These are phyloP conservation scores for Biscogniauxia sp. DNA, from an alignment of 2,329 filamentous ascomycete genomes.

Conservation along the genomic window DNA sequence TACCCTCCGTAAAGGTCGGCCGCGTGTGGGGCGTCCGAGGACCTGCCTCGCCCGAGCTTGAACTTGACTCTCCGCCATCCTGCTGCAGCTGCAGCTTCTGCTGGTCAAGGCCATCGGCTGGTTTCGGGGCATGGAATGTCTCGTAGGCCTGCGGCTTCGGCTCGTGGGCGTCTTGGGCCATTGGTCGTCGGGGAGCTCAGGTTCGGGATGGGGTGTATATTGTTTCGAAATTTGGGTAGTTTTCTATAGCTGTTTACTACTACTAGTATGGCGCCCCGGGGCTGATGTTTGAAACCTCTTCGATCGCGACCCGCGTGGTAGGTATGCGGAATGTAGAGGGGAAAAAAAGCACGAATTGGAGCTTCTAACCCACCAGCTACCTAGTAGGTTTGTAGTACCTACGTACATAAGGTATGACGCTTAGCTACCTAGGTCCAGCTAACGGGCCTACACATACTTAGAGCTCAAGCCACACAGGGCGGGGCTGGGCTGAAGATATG, in stretches of 20 bases:
- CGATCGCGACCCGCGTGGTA: no score
- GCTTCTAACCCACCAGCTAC: no score
- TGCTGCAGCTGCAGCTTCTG: conserved; percentile 5
- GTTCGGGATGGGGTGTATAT: not conserved
- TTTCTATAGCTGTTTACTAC: not conserved
- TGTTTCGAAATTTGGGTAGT: not conserved
- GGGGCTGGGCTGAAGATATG: not conserved
- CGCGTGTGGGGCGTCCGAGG: conserved; percentile 38
- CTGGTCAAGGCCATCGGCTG: not conserved
- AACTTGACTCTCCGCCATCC: not conserved
- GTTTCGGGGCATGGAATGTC: conserved; percentile 33
- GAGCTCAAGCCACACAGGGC: not conserved
- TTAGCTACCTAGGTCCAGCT: not conserved
- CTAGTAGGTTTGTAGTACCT: no score
- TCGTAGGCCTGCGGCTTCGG: conserved; percentile 37
- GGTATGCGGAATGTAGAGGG: no score
- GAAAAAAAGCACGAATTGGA: no score
- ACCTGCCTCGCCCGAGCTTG: conserved; percentile 26
- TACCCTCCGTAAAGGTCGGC: conserved; percentile 57
- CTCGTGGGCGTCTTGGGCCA: conserved; percentile 32
- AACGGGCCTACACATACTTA: no score
- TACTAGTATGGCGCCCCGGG: no score
- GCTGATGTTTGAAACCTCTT: no score
- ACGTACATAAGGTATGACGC: not conserved
- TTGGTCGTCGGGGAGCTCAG: conserved; percentile 18